Base-by-base conservation (phyloP, 1,284 basidiomycete genomes). In the Tausonia pullulans region DNA sequence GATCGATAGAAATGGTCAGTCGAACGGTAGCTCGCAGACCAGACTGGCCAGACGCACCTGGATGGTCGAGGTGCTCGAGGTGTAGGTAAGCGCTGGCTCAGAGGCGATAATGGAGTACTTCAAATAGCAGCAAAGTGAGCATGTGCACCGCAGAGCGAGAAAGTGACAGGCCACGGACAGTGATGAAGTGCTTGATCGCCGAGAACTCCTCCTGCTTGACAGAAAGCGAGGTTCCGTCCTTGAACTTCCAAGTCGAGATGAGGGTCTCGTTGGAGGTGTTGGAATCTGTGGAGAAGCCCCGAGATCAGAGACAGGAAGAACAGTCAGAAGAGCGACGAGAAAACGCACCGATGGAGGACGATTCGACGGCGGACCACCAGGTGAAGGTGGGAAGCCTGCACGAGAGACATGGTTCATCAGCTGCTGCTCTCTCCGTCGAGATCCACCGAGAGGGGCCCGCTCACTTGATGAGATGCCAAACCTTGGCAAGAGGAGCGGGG, bases 171-270 rank as follows among this genome's bases (percentile, higher is more conserved):
- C 27, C 27, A 27, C 27, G 27, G 27, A 27, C 27, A 52, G 72
- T 70, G 70, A 74, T 71, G 56, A 68, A 71, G 71, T 74, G 71
- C 54, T 71, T 65, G 67, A 74, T 61, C 14, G 70, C 65, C 16
- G 66, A 69, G 69, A 70, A 69, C 63, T 72, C 73, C 65, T 74
- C 73, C 66, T 71, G 70, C 71, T 73, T 74, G 70, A 73, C 65
- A 13, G 68, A 62, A 52, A 63, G 67, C 27, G 60, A 61, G 27
- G 68, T 68, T 39, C 70, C 68, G 54, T 70, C 71, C 69, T 72
- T 70, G 68, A 68, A 72, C 54, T 61, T 67, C 67, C 69, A 68
- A 50, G 62, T 63, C 65, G 57, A 67, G 44, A 70, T 61, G 46
- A 68, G 67, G 5, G 68, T 67, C 65, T 71, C 69, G 43, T 52